phyloP scores from a whole-genome alignment of 768 basidiomycete genomes.

The Lactarius trivialis region DNA sequence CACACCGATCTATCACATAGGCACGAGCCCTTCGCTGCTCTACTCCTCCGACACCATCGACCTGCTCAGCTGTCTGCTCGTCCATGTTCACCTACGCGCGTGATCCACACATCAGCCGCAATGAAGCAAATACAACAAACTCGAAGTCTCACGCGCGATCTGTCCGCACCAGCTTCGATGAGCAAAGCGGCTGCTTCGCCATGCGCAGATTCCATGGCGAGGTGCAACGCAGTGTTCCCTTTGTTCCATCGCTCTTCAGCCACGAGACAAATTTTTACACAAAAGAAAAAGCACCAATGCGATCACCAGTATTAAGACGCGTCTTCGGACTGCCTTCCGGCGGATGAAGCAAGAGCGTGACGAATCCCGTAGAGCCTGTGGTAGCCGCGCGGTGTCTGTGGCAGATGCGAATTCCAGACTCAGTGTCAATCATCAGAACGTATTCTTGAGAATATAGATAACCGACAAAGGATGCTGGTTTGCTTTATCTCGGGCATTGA shows the following conservation, averaged over 20 bases:
- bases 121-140: conserved; percentile 1
- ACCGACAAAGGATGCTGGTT: conserved; percentile 85
- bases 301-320: conserved; percentile 80
- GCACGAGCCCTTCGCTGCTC: conserved; percentile 78
- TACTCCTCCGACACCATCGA: conserved; percentile 82
- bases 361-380: conserved; percentile 87
- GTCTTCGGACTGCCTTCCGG: conserved; percentile 70
- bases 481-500: conserved; percentile 90
- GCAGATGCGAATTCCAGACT: background rate
- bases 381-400: conserved; percentile 91
- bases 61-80: conserved; percentile 77
- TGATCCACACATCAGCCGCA: background rate
- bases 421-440: background rate
- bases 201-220: conserved; percentile 95
- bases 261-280: conserved; percentile 20
- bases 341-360: conserved; percentile 77
- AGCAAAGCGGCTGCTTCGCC: conserved; percentile 85
- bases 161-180: conserved; percentile 94
- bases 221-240: conserved; percentile 96
- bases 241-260: conserved; percentile 25
- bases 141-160: conserved; percentile 58
- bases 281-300: conserved; percentile 46
- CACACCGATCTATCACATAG: conserved; percentile 72
- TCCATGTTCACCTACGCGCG: conserved; percentile 68
- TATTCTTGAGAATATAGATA: background rate